Percentiles rank a stretch among this genome's conserved stretches.
Conservation (phyloP, 2,329 filamentous ascomycete species). For the Bipolaris gigantea region DNA sequence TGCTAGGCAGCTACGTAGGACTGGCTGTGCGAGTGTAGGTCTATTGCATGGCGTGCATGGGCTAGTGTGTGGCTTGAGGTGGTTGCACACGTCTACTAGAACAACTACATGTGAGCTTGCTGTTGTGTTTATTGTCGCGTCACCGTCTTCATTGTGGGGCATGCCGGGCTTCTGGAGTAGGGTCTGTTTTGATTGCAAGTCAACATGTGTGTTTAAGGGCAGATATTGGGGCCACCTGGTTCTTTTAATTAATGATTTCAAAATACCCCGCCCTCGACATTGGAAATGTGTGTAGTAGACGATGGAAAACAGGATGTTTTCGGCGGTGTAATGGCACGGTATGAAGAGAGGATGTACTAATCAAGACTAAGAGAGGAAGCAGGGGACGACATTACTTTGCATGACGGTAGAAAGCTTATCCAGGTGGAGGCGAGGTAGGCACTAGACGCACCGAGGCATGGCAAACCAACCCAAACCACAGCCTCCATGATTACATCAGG, state of each 20-base stretch:
- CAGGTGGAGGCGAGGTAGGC: too few relatives aligned
- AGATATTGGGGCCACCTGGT: constrained; percentile 8
- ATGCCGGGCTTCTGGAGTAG: constrained; percentile 7
- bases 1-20: constrained; percentile 53
- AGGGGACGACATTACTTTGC: too few relatives aligned
- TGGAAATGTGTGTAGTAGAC: neutral
- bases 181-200: constrained; percentile 5
- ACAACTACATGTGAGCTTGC: neutral
- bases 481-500: too few relatives aligned
- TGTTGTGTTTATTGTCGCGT: neutral
- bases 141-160: constrained; percentile 7
- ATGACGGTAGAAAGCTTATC: too few relatives aligned
- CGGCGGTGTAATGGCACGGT: too few relatives aligned
- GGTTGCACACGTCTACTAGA: neutral
- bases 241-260: constrained; percentile 14
- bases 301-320: too few relatives aligned
- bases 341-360: too few relatives aligned
- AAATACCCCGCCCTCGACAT: neutral
- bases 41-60: neutral
- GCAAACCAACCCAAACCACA: too few relatives aligned
- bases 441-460: too few relatives aligned
- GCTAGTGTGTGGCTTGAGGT: neutral
- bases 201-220: constrained; percentile 7
- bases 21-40: constrained; percentile 12
- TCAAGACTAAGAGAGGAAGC: too few relatives aligned